Base-by-base conservation (phyloP, 306 rosid genomes). In the Albizia julibrissin region DNA sequence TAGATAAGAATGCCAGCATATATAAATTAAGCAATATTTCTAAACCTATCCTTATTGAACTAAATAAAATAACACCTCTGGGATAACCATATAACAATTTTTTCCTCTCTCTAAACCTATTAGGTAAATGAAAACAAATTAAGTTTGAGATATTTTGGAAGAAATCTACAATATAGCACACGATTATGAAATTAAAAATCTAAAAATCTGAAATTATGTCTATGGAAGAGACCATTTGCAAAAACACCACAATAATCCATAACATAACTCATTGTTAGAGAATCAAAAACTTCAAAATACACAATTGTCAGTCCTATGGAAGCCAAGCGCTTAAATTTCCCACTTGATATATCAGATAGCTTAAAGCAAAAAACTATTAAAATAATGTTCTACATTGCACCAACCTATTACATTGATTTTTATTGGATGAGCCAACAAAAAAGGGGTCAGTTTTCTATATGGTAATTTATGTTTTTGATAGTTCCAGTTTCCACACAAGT, bases 1-100 rank as follows among this genome's bases (percentile, higher is more conserved):
- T n/a, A 69, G 3, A 24, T 46, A 73, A 11, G 50, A 61, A 80
- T 1, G 5, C 42, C 59, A 74, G 77, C 47, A 79, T 29, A 49
- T 4, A 16, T 22, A 64, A 79, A 74, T 62, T 72, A 82, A 85
- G 77, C 74, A 81, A 87, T 69, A 71, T 58, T 54, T 24, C 62
- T 69, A 61, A 71, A 52, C 59, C 31, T 37, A 40, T 34, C 50
- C 47, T 58, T 24, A 72, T 70, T 49, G 62, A 58, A 29, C 39
- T 42, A 19, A 14, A 64, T 5, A 69, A 74, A 42, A 9, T 54
- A 81, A 40, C n/a, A 68, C 42, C 58, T 72, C 13, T 31, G 19
- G 46, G 13, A 75, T 59, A 31, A 66, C 49, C 39, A 11, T 52
- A 74, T 50, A 77, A 68, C 54, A 52, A 58, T 7, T 29, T 43